phyloP scores from a whole-genome alignment of 1,284 basidiomycete genomes.

The Ceratobasidium sp. region DNA sequence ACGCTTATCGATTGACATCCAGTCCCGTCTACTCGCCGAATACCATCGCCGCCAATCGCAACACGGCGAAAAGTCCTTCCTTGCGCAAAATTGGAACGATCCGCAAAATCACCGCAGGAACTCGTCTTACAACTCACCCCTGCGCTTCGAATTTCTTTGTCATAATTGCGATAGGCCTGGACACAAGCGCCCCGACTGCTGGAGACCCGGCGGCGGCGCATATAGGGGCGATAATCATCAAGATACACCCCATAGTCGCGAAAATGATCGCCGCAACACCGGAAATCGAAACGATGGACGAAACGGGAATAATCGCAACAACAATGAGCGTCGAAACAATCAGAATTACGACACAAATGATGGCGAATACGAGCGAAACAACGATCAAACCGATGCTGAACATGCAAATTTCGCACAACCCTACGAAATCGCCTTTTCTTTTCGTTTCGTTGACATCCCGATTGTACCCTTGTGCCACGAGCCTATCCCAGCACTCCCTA shows the following conservation, averaged over 20 bases:
- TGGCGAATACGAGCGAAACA: background rate
- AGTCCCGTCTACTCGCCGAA: conserved; percentile 19
- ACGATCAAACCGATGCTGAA: too few species aligned
- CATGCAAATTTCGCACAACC: background rate
- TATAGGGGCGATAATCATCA: background rate
- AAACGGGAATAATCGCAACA: conserved; percentile 6
- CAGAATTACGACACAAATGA: background rate
- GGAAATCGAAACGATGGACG: background rate
- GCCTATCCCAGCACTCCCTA: background rate
- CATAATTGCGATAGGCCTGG: background rate
- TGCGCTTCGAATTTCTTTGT: background rate
- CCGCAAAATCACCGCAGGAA: too few species aligned
- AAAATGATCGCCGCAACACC: background rate
- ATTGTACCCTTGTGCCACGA: too few species aligned
- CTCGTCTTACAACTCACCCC: too few species aligned
- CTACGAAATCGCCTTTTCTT: conserved; percentile 4
- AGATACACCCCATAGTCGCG: background rate
- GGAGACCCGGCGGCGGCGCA: background rate
- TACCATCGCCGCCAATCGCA: background rate
- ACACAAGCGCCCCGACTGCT: background rate
- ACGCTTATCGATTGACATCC: too few species aligned
- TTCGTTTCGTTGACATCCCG: too few species aligned
- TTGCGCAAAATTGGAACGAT: background rate
- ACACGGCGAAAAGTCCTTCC: background rate
- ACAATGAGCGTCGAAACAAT: background rate